Conservation (phyloP, 805 yeast genomes). For the Pichia manshurica region DNA sequence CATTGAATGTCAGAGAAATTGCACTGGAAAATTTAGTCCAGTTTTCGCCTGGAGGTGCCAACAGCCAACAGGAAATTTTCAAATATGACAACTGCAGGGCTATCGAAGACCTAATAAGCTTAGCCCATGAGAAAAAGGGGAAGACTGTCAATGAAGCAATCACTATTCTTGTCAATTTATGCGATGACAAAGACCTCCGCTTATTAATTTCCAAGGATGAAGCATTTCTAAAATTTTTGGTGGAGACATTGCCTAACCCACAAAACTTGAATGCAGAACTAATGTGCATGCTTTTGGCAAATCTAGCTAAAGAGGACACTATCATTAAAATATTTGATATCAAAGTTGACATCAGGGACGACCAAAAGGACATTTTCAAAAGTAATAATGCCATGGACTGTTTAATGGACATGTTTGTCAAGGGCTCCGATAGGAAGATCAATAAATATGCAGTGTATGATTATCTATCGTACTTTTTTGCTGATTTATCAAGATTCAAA, state of each 20-base stretch:
- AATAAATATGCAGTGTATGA: constrained; percentile 74
- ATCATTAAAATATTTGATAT: constrained; percentile 48
- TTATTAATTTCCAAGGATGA: constrained; percentile 59
- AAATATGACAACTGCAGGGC: constrained; percentile 65
- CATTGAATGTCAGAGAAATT: constrained; percentile 71
- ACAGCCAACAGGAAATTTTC: constrained; percentile 56
- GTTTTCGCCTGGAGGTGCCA: constrained; percentile 59
- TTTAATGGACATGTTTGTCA: constrained; percentile 83
- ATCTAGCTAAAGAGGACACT: constrained; percentile 72
- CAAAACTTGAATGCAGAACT: constrained; percentile 69
- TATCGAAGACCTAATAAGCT: constrained; percentile 60
- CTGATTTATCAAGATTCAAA: constrained; percentile 76
- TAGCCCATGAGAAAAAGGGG: constrained; percentile 49
- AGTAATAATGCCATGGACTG: constrained; percentile 64
- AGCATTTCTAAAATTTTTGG: constrained; percentile 44
- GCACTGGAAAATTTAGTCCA: constrained; percentile 84
- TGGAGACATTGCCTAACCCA: constrained; percentile 45
- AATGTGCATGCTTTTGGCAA: constrained; percentile 77
- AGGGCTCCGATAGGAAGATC: constrained; percentile 67
- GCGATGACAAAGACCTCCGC: constrained; percentile 65
- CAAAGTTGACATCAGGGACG: constrained; percentile 25
- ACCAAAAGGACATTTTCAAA: constrained; percentile 46
- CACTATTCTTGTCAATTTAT: constrained; percentile 76
- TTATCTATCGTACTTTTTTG: constrained; percentile 81
- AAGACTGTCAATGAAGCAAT: constrained; percentile 59